Percentiles rank a stretch among this genome's conserved stretches.
These are phyloP conservation scores for Pseudogymnoascus sp. DNA, from an alignment of 2,329 filamentous ascomycete genomes.

Conservation along the genomic window DNA sequence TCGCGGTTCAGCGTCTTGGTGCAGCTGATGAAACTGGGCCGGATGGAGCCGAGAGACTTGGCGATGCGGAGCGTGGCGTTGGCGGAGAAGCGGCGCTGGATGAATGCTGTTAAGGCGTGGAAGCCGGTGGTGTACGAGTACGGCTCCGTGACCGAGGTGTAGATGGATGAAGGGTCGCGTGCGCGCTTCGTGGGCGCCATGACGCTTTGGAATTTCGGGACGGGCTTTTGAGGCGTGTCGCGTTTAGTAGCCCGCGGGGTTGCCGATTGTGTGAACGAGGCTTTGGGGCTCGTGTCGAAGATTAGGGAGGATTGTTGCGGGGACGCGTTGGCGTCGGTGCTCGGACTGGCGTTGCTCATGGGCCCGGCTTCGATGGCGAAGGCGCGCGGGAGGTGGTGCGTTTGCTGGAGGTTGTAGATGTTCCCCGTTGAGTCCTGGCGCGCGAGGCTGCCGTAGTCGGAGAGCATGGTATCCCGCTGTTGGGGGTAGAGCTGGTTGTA, in stretches of 20 bases:
- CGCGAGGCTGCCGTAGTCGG: constrained; percentile 45
- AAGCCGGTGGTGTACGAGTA: constrained; percentile 88
- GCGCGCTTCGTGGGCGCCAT: constrained; percentile 41
- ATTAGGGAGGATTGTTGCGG: constrained; percentile 45
- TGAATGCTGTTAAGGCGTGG: constrained; percentile 74
- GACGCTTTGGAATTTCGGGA: constrained; percentile 23
- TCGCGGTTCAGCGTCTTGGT: constrained; percentile 81
- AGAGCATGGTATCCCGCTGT: constrained; percentile 38
- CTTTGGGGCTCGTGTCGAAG: constrained; percentile 49
- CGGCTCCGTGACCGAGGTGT: constrained; percentile 80
- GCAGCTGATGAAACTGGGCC: constrained; percentile 87
- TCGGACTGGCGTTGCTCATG: constrained; percentile 55
- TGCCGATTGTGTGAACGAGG: constrained; percentile 17
- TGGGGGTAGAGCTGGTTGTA: constrained; percentile 41
- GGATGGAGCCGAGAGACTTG: constrained; percentile 78
- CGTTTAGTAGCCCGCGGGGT: constrained; percentile 19
- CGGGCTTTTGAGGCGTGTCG: constrained; percentile 17
- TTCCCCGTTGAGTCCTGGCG: constrained; percentile 35
- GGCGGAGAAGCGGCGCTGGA: constrained; percentile 69
- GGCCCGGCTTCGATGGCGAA: constrained; percentile 57
- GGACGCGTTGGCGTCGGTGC: constrained; percentile 54
- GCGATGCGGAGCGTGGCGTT: constrained; percentile 76
- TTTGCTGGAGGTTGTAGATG: constrained; percentile 38
- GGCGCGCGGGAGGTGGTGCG: constrained; percentile 56
- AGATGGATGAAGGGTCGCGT: constrained; percentile 75